Base-by-base conservation (phyloP, 2,329 filamentous ascomycete genomes). In the Sphaerulina musiva region DNA sequence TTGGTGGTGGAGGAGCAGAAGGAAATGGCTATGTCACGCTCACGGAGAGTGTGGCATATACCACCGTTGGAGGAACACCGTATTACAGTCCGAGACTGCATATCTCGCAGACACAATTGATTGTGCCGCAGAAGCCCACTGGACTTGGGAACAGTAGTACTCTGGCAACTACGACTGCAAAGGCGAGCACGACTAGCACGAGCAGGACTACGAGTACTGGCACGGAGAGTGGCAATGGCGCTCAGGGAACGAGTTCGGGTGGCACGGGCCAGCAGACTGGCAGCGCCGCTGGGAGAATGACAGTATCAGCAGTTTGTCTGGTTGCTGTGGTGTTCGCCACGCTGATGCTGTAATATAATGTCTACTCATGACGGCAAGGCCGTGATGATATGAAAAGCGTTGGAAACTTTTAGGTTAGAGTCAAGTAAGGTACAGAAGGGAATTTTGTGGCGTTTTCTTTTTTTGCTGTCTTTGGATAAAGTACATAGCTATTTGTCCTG, bases 1-100 rank as follows among this genome's bases (percentile, higher is more conserved):
- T 2, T 7, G 26, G 26, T 29, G 26, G 14, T 20, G 26, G 10
- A 34, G 44, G 26, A 3, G 31, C 29, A 11, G 29, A 12, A 14
- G 44, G 9, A n/a, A 29, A 6, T 29, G 17, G 12, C 3, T 20
- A 23, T 36, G 32, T 31, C 9, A 34, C 20, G 31, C 2, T 23
- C 4, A 31, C 20, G 26, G 11, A 26, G 17, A 45, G n/a, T 45
- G 23, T 14, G 26, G 43, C 43, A n/a, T 45, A 41, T 3, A 50
- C 20, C 8, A 34, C 36, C 20, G 9, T 29, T 42, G 36, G 20
- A 41, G 51, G 38, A 29, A 23, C 31, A 9, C 48, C 51, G 8
- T 23, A 42, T 17, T 53, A 48, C 32, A 48, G 44, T n/a, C 51
- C 44, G 1, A 53, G 44, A 7, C 43, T 39, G 44, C 44, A 48